A percentile compares a stretch with the other conserved stretches of the same genome.
phyloP scores from a whole-genome alignment of 140 eudicot genomes.

The Bidens hawaiensis region DNA sequence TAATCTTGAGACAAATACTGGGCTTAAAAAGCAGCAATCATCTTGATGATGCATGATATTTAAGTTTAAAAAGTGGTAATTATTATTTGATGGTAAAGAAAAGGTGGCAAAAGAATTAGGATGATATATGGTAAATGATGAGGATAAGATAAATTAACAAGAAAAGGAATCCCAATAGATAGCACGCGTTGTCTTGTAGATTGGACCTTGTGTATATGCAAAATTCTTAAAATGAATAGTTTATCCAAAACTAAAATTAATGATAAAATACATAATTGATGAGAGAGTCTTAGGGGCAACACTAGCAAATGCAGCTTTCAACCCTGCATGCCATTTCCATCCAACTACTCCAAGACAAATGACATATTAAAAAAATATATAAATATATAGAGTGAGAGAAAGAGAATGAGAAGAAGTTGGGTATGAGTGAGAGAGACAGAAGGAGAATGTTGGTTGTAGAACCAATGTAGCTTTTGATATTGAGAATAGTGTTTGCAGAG shows the following conservation, averaged over 20 bases:
- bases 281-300: slow-evolving; percentile 36
- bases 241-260: too few relatives aligned
- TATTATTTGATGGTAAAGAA: too few relatives aligned
- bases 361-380: not conserved
- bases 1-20: too few relatives aligned
- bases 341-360: slow-evolving; percentile 64
- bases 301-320: slow-evolving; percentile 68
- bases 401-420: slow-evolving; percentile 3
- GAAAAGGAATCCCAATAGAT: slow-evolving; percentile 9
- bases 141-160: not conserved
- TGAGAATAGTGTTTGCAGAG: slow-evolving; percentile 28
- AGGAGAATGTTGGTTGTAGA: slow-evolving; percentile 35
- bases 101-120: too few relatives aligned
- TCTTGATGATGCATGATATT: too few relatives aligned
- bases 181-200: slow-evolving; percentile 36
- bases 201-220: slow-evolving; percentile 25
- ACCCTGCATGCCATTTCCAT: slow-evolving; percentile 60
- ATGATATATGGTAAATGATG: not conserved
- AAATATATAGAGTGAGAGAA: not conserved
- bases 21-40: too few relatives aligned
- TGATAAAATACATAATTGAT: slow-evolving; percentile 26
- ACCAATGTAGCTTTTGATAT: slow-evolving; percentile 27
- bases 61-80: too few relatives aligned
- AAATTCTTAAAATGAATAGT: not conserved
- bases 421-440: slow-evolving; percentile 24